Evolutionary conservation across 2,329 filamentous ascomycete genomes (phyloP).

Genomic region (Cladophialophora psammophila): DNA sequence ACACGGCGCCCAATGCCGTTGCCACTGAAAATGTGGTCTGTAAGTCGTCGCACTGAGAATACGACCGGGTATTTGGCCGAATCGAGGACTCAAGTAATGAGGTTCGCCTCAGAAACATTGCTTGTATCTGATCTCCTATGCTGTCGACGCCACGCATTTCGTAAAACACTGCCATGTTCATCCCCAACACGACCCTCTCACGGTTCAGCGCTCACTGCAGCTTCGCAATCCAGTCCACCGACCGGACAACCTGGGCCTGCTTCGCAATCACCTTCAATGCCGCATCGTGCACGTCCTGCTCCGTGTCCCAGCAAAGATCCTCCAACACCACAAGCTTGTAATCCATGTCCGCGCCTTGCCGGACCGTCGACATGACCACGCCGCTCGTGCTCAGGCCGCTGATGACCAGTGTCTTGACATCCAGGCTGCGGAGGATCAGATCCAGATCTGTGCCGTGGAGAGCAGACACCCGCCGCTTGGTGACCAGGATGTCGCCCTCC

Average conservation of each 20-base stretch:
- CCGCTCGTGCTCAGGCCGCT: constrained; percentile 19
- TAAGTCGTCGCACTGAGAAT: too few relatives aligned
- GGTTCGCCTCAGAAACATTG: too few relatives aligned
- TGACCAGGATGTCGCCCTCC: constrained; percentile 14
- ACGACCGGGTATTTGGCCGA: too few relatives aligned
- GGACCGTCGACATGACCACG: constrained; percentile 19
- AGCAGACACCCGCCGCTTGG: constrained; percentile 21
- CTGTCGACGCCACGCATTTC: not conserved
- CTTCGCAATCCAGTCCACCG: constrained; percentile 13
- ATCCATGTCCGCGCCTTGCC: constrained; percentile 23
- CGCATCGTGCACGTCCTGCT: constrained; percentile 13
- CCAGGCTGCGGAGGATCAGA: constrained; percentile 12
- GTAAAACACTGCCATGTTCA: not conserved
- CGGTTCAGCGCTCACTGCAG: not conserved
- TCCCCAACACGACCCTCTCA: not conserved
- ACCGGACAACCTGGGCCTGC: constrained; percentile 12
- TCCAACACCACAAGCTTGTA: constrained; percentile 20
- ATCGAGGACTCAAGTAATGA: too few relatives aligned
- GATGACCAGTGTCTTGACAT: constrained; percentile 13
- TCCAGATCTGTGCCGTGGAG: constrained; percentile 24
- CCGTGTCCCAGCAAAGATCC: constrained; percentile 18
- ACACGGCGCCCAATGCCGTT: too few relatives aligned
- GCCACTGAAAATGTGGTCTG: too few relatives aligned
- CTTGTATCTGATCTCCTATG: too few relatives aligned
- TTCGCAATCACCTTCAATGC: constrained; percentile 18